Evolutionary conservation across 2,329 filamentous ascomycete genomes (phyloP).

Genomic region (Monosporascus sp.): DNA sequence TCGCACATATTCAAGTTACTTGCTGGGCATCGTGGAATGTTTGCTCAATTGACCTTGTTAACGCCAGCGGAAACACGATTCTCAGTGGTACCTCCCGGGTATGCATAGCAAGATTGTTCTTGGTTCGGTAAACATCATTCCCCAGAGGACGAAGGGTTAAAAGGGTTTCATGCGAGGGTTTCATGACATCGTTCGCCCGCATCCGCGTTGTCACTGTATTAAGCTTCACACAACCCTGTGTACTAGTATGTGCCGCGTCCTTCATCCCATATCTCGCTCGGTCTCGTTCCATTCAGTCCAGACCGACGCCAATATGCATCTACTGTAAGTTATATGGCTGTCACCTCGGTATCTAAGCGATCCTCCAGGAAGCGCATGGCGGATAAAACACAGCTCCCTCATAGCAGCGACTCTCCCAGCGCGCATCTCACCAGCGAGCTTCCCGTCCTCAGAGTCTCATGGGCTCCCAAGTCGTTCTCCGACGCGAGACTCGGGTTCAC

Average conservation of each 20-base stretch:
- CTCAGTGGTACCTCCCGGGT: too few species aligned
- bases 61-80: too few species aligned
- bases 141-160: too few species aligned
- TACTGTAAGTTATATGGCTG: too few species aligned
- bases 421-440: slow-evolving; percentile 89
- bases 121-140: too few species aligned
- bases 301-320: too few species aligned
- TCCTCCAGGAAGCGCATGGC: too few species aligned
- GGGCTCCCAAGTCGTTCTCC: slow-evolving; percentile 56
- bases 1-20: too few species aligned
- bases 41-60: too few species aligned
- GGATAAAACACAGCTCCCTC: not conserved
- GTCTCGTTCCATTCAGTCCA: not conserved
- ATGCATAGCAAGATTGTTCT: too few species aligned
- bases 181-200: not conserved
- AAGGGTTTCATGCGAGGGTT: not conserved
- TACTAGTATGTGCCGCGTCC: not conserved
- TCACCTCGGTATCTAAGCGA: too few species aligned
- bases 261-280: not conserved
- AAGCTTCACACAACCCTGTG: not conserved
- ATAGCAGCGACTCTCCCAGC: slow-evolving; percentile 79
- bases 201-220: not conserved
- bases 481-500: slow-evolving; percentile 69
- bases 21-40: too few species aligned
- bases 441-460: slow-evolving; percentile 83